phyloP scores from a whole-genome alignment of 306 rosid genomes.

The Lathyrus aphaca region DNA sequence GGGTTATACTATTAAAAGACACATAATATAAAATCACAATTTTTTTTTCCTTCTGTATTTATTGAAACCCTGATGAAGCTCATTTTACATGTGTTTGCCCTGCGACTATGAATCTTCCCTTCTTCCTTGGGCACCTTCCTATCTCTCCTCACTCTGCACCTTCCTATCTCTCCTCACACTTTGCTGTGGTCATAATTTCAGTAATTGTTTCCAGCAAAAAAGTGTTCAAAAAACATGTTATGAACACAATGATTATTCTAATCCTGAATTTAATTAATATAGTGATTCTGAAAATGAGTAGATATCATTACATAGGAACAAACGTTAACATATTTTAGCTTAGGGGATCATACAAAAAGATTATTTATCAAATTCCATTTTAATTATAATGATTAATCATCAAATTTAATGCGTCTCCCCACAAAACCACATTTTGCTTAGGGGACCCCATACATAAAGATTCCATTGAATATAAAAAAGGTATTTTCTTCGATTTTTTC shows the following conservation, averaged over 20 bases:
- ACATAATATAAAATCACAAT: too few relatives aligned
- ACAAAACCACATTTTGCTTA: background rate
- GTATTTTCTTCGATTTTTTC: background rate
- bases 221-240: constrained; percentile 8
- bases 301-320: constrained; percentile 16
- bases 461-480: background rate
- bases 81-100: constrained; percentile 29
- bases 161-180: background rate
- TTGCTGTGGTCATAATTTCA: constrained; percentile 10
- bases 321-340: background rate
- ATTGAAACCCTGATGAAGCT: constrained; percentile 2
- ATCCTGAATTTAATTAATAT: constrained; percentile 14
- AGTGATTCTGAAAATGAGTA: constrained; percentile 27
- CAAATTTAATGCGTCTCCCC: background rate
- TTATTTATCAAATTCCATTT: too few relatives aligned
- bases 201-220: constrained; percentile 27
- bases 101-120: constrained; percentile 39
- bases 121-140: constrained; percentile 5
- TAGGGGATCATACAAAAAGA: too few relatives aligned
- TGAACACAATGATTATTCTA: constrained; percentile 8
- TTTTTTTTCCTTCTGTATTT: background rate
- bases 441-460: background rate
- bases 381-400: too few relatives aligned
- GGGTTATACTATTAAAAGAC: too few relatives aligned
- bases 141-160: background rate